Percentiles rank a stretch among this genome's conserved stretches.
These are phyloP conservation scores for Evernia prunastri DNA, from an alignment of 495 filamentous ascomycete species.

Conservation along the genomic window DNA sequence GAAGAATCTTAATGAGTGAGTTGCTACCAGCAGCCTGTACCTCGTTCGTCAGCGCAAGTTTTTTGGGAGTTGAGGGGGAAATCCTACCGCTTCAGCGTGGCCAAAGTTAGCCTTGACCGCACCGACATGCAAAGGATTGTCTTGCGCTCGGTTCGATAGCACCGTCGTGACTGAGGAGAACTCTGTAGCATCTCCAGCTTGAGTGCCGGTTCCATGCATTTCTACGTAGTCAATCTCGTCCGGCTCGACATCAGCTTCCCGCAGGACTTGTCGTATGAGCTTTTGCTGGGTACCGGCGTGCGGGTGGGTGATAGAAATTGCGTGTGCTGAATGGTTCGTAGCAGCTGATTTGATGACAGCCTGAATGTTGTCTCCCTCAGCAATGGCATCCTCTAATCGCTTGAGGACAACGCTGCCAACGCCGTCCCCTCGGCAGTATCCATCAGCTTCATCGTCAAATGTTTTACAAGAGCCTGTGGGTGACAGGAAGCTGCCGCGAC, in stretches of 20 bases:
- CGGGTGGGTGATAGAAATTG: constrained; percentile 42
- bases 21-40: constrained; percentile 29
- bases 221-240: constrained; percentile 48
- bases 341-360: constrained; percentile 35
- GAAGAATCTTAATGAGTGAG: constrained; percentile 33
- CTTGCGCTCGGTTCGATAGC: constrained; percentile 24
- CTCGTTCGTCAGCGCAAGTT: neutral
- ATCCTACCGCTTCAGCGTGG: constrained; percentile 33
- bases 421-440: constrained; percentile 58
- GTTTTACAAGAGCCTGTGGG: constrained; percentile 32
- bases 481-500: constrained; percentile 53
- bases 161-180: constrained; percentile 29
- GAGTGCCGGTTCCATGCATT: constrained; percentile 44
- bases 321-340: constrained; percentile 44
- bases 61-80: neutral
- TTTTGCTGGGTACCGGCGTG: constrained; percentile 44
- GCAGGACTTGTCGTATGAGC: constrained; percentile 40
- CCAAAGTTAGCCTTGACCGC: constrained; percentile 39
- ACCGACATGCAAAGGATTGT: constrained; percentile 32
- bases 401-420: constrained; percentile 42
- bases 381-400: constrained; percentile 40
- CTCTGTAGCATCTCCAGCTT: constrained; percentile 38
- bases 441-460: constrained; percentile 62
- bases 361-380: constrained; percentile 42
- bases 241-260: constrained; percentile 41